Conservation (phyloP, 768 basidiomycete genomes). For the Tylopilus cervinicoccineus region DNA sequence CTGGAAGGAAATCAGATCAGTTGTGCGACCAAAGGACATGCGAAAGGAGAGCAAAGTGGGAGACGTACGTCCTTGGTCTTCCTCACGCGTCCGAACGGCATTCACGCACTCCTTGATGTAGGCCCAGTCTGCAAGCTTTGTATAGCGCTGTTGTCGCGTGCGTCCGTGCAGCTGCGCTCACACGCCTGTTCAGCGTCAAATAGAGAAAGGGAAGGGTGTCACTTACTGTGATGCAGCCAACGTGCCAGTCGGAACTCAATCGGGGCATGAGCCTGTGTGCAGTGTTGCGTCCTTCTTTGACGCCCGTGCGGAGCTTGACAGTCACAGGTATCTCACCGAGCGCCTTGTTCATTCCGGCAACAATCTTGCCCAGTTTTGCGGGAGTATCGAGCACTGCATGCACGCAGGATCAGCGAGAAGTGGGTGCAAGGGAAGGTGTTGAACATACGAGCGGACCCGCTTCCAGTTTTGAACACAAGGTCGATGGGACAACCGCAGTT, state of each 20-base stretch:
- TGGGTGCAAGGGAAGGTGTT: neutral
- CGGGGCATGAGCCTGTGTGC: constrained; percentile 91
- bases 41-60: neutral
- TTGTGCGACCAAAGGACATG: neutral
- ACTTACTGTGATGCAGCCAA: constrained; percentile 41
- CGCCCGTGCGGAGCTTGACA: constrained; percentile 88
- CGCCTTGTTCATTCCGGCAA: constrained; percentile 88
- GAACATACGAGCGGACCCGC: constrained; percentile 80
- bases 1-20: constrained; percentile 32
- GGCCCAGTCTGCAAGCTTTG: constrained; percentile 88
- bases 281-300: constrained; percentile 82
- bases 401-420: neutral
- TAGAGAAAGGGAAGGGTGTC: neutral
- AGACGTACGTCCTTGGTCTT: constrained; percentile 64
- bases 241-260: constrained; percentile 50
- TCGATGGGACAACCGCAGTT: constrained; percentile 99
- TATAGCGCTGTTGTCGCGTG: constrained; percentile 92
- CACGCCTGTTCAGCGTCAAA: neutral
- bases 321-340: constrained; percentile 91
- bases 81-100: constrained; percentile 66
- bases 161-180: constrained; percentile 83
- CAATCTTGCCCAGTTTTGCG: constrained; percentile 77
- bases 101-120: constrained; percentile 89
- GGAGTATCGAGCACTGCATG: constrained; percentile 75
- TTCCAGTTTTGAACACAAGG: constrained; percentile 86